Conservation (phyloP, 495 filamentous ascomycete species). For the Achaetomiella virescens region DNA sequence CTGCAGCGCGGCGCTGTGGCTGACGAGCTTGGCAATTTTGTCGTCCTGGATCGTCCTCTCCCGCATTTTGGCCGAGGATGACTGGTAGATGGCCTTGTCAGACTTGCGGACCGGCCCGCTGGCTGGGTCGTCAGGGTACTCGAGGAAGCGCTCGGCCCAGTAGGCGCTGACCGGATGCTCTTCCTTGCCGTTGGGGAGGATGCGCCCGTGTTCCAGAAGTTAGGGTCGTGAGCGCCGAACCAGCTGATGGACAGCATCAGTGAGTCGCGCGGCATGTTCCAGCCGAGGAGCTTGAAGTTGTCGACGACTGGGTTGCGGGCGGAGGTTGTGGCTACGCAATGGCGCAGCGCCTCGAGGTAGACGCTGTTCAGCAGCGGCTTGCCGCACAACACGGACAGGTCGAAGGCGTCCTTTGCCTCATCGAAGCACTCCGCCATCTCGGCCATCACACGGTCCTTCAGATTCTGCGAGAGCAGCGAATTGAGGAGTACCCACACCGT, state of each 20-base stretch:
- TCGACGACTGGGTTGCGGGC: conserved; percentile 14
- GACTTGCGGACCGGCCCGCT: conserved; percentile 27
- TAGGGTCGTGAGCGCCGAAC: conserved; percentile 17
- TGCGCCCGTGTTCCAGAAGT: conserved; percentile 24
- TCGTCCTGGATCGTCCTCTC: conserved; percentile 14
- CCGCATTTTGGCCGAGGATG: neutral
- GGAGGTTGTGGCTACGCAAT: conserved; percentile 11
- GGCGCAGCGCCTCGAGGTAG: conserved; percentile 22
- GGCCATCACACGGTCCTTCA: conserved; percentile 11
- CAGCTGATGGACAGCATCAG: conserved; percentile 21
- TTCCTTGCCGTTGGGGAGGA: neutral
- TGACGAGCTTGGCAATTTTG: conserved; percentile 17
- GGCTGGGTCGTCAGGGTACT: conserved; percentile 29
- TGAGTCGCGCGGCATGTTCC: conserved; percentile 16
- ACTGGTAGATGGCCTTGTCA: neutral
- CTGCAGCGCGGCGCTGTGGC: conserved; percentile 9
- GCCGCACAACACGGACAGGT: conserved; percentile 13
- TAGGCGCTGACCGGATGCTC: conserved; percentile 29
- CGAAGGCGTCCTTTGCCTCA: neutral
- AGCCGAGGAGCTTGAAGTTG: conserved; percentile 19
- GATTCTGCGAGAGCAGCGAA: conserved; percentile 5
- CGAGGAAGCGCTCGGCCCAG: conserved; percentile 38
- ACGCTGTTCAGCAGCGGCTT: conserved; percentile 21
- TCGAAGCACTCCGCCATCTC: conserved; percentile 11
- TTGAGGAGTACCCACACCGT: conserved; percentile 21